Base-by-base conservation (phyloP, 176 grass and related monocot species). In the Saccharum officinarum region DNA sequence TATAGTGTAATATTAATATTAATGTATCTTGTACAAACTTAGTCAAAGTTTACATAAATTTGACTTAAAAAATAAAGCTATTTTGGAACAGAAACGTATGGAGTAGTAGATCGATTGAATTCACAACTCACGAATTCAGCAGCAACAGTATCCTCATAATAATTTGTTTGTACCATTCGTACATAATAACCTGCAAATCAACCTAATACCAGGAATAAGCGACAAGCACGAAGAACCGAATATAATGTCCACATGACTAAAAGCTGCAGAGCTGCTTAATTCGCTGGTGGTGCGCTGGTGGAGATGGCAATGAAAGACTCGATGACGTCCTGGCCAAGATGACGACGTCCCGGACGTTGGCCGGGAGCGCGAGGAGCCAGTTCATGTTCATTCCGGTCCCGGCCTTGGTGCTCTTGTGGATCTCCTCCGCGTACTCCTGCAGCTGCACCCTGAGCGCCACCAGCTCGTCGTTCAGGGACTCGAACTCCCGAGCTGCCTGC, bases 401-500 rank as follows among this genome's bases (percentile, higher is more conserved):
- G 23, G n/a, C n/a, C 12, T 79, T 47, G 77, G 10, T 36, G 78
- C 63, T 68, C 63, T 18, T 68, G 17, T 69, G 6, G 78, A 80
- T 80, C 64, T 80, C 64, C 10, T 42, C 42, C 63, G 26, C 33
- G 64, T 80, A 80, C 44, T 80, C 78, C 44, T 80, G 63, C 7
- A 80, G 78, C 63, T 80, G 78, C 64, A 52, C 78, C 78, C 64
- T 80, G 63, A 80, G 63, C 28, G 78, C 78, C 1, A 80, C 63
- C 44, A 67, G 44, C 63, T 69, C 78, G 78, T 68, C 77, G 78
- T 67, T 49, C 0, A 68, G 63, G 6, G 63, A 8, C 78, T 68
- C 63, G 62, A 80, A 68, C 42, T 80, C 78, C 64, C 8, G 10
- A 80, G 78, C 78, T 80, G 78, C n/a, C 63, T 80, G 63, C 78